Base-by-base conservation (phyloP, 2,329 filamentous ascomycete genomes). In the Tolypocladium guangdongense region DNA sequence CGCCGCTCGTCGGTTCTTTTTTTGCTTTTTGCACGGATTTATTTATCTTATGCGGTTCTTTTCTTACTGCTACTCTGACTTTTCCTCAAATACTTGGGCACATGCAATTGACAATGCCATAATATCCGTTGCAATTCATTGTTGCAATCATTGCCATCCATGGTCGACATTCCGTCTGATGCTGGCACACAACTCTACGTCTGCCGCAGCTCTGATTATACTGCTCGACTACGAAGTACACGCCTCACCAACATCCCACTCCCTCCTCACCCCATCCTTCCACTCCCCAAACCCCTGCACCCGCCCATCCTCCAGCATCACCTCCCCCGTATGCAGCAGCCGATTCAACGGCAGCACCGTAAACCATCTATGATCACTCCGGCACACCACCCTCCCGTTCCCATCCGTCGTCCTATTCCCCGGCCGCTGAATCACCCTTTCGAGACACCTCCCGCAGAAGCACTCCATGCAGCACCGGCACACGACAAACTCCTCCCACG, bases 391-490 rank as follows among this genome's bases (percentile, higher is more conserved):
- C 12, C 67, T 65, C 10, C 56, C 51, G 7, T 57, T 62, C 4
- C 63, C 58, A 27, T 68, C 65, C 6, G 55, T 56, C 10, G 64
- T 67, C 50, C 62, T 63, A 52, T 69, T 69, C 0, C 61, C 62
- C 2, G 62, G 60, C 2, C 58, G 56, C 55, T 63, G 62, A 46
- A 70, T 68, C 4, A 65, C 49, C 7, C 46, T 58, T 10, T 64
- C 55, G 27, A 71, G 53, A 36, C 71, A 74, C 14, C 57, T 54
- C n/a, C 60, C 49, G 52, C 72, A 73, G 52, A 68, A 71, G 45
- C 63, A 63, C 55, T 73, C 70, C 57, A 74, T 64, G 54, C 71
- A 74, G 50, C 63, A 64, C 52, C 62, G 60, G 54, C 71, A 74
- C 48, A 74, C 61, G 14, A 58, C 62, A 37, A 71, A 69, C 24